Conservation (phyloP, 108 stramenopile species). For the Stephanodiscus triporus region DNA sequence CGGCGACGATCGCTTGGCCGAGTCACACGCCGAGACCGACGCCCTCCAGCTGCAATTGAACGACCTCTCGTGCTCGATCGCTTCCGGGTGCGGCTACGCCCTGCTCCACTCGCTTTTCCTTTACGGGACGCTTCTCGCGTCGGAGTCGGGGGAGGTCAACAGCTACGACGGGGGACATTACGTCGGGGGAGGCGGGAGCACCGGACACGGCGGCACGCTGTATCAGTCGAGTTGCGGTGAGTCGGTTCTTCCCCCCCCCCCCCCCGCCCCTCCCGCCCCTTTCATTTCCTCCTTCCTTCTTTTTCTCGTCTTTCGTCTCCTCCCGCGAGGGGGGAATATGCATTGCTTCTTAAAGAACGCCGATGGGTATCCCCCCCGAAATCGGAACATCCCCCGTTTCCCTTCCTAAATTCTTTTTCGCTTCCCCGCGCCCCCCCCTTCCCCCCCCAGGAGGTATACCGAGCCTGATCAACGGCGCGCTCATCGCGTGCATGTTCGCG, state of each 20-base stretch:
- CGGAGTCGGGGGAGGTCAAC: constrained; percentile 51
- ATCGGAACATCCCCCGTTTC: too few species aligned
- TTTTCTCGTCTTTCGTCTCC: too few species aligned
- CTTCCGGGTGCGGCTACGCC: constrained; percentile 84
- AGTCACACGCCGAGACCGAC: constrained; percentile 56
- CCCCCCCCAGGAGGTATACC: constrained; percentile 42
- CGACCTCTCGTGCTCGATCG: constrained; percentile 72
- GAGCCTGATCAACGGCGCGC: constrained; percentile 63
- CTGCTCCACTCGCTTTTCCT: constrained; percentile 79
- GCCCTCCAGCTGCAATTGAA: constrained; percentile 78
- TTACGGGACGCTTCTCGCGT: constrained; percentile 78
- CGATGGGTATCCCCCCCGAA: too few species aligned
- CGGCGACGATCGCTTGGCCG: neutral
- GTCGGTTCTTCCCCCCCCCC: neutral
- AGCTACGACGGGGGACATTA: constrained; percentile 14
- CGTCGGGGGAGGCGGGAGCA: constrained; percentile 21
- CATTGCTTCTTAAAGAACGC: too few species aligned
- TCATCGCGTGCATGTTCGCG: constrained; percentile 71
- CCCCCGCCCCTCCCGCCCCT: neutral
- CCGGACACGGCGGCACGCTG: constrained; percentile 65
- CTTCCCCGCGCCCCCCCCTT: too few species aligned
- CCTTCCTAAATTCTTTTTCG: too few species aligned
- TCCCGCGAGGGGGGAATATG: too few species aligned
- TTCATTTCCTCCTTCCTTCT: neutral
- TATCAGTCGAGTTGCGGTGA: constrained; percentile 71